These are phyloP conservation scores for Phytophthora megakarya DNA, from an alignment of 352 stramenopile species.

Conservation along the genomic window DNA sequence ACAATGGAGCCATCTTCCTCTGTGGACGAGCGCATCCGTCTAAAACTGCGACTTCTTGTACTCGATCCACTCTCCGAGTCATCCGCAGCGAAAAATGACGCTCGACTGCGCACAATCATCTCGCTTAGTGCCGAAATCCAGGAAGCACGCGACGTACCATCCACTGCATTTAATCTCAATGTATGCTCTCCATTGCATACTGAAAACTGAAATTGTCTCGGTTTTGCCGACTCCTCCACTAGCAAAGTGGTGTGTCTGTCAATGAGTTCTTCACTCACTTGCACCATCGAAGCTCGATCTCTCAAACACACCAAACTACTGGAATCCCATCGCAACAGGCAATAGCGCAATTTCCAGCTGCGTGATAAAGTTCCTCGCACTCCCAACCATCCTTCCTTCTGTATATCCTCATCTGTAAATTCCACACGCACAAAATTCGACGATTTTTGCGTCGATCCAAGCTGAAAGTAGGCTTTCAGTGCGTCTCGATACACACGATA, in stretches of 20 bases:
- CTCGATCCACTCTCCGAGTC: slow-evolving; percentile 65
- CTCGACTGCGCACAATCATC: slow-evolving; percentile 78
- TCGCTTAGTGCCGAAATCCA: slow-evolving; percentile 84
- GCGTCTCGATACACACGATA: slow-evolving; percentile 78
- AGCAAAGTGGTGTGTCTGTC: slow-evolving; percentile 77
- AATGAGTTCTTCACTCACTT: slow-evolving; percentile 71
- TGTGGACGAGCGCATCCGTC: slow-evolving; percentile 59
- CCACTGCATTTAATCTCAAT: slow-evolving; percentile 74
- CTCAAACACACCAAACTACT: slow-evolving; percentile 80
- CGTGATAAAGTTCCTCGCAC: slow-evolving; percentile 67
- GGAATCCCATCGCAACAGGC: slow-evolving; percentile 67
- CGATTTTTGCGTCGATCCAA: slow-evolving; percentile 44
- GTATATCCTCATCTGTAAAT: slow-evolving; percentile 75
- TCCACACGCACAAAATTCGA: slow-evolving; percentile 60
- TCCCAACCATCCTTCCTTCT: slow-evolving; percentile 80
- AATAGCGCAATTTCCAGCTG: slow-evolving; percentile 88
- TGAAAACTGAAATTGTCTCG: slow-evolving; percentile 82
- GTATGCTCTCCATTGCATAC: slow-evolving; percentile 75
- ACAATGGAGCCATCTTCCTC: slow-evolving; percentile 56
- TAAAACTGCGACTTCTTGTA: slow-evolving; percentile 48
- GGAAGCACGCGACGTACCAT: slow-evolving; percentile 50
- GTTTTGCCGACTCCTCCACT: slow-evolving; percentile 63
- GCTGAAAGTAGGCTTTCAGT: slow-evolving; percentile 65
- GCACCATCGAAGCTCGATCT: slow-evolving; percentile 73
- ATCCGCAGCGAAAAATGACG: slow-evolving; percentile 76